These are phyloP conservation scores for Kodamaea hsintzibuensis DNA, from an alignment of 805 yeast genomes.

Conservation along the genomic window DNA sequence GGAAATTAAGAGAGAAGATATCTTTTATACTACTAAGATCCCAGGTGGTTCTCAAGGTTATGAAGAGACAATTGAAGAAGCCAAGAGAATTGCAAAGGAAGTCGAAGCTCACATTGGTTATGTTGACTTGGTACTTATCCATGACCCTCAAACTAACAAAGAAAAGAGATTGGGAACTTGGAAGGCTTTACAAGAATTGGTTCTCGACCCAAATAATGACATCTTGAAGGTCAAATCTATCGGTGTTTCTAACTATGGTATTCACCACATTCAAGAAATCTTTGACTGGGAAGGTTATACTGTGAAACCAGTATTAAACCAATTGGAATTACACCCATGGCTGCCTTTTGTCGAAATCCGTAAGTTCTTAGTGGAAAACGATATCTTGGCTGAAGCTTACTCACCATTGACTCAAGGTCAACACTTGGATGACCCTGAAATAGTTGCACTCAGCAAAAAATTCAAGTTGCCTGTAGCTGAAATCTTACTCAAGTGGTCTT, in stretches of 20 bases:
- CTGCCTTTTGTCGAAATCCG: slow-evolving; percentile 65
- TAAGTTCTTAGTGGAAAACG: slow-evolving; percentile 55
- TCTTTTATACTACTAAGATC: slow-evolving; percentile 41
- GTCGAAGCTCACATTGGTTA: slow-evolving; percentile 33
- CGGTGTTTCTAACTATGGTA: slow-evolving; percentile 58
- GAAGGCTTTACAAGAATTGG: slow-evolving; percentile 74
- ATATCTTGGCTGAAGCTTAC: slow-evolving; percentile 69
- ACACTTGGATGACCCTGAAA: slow-evolving; percentile 54
- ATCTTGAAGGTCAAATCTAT: slow-evolving; percentile 48
- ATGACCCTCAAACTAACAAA: slow-evolving; percentile 44
- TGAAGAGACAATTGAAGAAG: slow-evolving; percentile 32
- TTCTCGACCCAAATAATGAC: slow-evolving; percentile 36
- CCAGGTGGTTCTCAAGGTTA: slow-evolving; percentile 34
- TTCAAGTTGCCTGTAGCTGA: slow-evolving; percentile 58
- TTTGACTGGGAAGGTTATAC: slow-evolving; percentile 47
- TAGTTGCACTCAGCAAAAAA: slow-evolving; percentile 49
- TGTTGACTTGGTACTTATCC: slow-evolving; percentile 45
- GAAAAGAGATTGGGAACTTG: slow-evolving; percentile 59
- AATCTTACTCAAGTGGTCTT: slow-evolving; percentile 70
- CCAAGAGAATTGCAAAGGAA: slow-evolving; percentile 29
- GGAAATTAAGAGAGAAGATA: slow-evolving; percentile 28
- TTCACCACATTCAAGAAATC: slow-evolving; percentile 64
- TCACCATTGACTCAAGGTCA: slow-evolving; percentile 74
- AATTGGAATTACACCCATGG: slow-evolving; percentile 86
- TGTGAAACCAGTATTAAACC: slow-evolving; percentile 65